These are phyloP conservation scores for Tremellales sp. DNA, from an alignment of 1,284 basidiomycete species.

Conservation along the genomic window DNA sequence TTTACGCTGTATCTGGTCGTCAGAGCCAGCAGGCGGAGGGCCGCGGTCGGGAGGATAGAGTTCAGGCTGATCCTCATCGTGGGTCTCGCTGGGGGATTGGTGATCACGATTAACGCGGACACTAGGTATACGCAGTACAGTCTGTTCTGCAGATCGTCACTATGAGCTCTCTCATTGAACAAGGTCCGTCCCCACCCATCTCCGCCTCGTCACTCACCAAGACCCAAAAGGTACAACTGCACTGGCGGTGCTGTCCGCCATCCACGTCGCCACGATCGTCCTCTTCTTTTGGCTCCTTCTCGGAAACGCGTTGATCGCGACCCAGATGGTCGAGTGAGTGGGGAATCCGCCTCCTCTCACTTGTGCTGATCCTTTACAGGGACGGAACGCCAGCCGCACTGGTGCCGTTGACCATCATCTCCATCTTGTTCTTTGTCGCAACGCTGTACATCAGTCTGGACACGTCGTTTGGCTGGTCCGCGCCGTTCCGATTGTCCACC, in stretches of 20 bases:
- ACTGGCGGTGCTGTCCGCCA: slow-evolving; percentile 65
- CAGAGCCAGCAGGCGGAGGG: slow-evolving; percentile 25
- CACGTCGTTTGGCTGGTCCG: slow-evolving; percentile 62
- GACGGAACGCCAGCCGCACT: slow-evolving; percentile 63
- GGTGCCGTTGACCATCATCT: slow-evolving; percentile 55
- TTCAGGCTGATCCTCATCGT: slow-evolving; percentile 36
- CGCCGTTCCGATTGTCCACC: slow-evolving; percentile 55
- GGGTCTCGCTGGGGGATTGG: slow-evolving; percentile 4
- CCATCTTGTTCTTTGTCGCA: slow-evolving; percentile 61
- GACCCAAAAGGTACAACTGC: slow-evolving; percentile 54
- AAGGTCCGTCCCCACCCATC: slow-evolving; percentile 44
- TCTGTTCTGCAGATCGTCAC: slow-evolving; percentile 72
- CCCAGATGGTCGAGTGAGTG: slow-evolving; percentile 58
- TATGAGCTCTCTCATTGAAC: slow-evolving; percentile 68
- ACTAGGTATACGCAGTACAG: slow-evolving; percentile 62
- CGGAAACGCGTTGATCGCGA: slow-evolving; percentile 72
- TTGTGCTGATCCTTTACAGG: slow-evolving; percentile 14
- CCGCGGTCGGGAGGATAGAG: slow-evolving; percentile 44
- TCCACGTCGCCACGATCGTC: slow-evolving; percentile 65
- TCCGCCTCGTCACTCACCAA: not conserved
- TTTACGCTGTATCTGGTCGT: slow-evolving; percentile 23
- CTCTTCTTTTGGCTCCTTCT: slow-evolving; percentile 72
- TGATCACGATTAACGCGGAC: not conserved
- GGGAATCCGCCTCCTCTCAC: not conserved
- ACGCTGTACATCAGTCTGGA: slow-evolving; percentile 77